phyloP scores from a whole-genome alignment of 805 yeast genomes.

The Cyberlindnera xishuangbannaensis region DNA sequence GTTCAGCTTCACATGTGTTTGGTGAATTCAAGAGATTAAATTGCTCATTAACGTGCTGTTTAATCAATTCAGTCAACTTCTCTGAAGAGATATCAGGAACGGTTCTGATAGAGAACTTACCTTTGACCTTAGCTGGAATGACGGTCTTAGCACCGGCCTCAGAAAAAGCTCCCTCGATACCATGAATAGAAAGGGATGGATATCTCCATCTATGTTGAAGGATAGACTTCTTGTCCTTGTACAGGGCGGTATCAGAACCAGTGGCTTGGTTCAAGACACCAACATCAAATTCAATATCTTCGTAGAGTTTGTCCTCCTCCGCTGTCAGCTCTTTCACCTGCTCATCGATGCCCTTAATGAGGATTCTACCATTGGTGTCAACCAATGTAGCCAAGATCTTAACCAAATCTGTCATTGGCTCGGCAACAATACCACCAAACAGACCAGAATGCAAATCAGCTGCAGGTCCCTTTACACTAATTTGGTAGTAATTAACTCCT shows the following conservation, averaged over 20 bases:
- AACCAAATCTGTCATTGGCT: conserved; percentile 92
- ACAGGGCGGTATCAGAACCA: conserved; percentile 80
- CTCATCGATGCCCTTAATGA: conserved; percentile 82
- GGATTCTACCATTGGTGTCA: conserved; percentile 73
- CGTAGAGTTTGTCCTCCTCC: conserved; percentile 72
- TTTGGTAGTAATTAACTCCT: conserved; percentile 91
- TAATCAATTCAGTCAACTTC: conserved; percentile 73
- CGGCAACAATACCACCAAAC: conserved; percentile 95
- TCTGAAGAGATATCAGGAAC: conserved; percentile 88
- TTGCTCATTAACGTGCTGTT: conserved; percentile 58
- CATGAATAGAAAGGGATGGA: conserved; percentile 94
- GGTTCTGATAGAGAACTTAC: conserved; percentile 95
- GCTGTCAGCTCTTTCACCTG: conserved; percentile 93
- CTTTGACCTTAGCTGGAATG: conserved; percentile 88
- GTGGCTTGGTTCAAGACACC: conserved; percentile 83
- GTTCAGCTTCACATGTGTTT: conserved; percentile 64
- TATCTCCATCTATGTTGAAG: conserved; percentile 98
- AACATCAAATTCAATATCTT: conserved; percentile 77
- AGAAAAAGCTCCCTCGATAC: conserved; percentile 95
- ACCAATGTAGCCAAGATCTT: conserved; percentile 75
- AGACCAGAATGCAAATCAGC: conserved; percentile 98
- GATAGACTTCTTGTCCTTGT: conserved; percentile 73
- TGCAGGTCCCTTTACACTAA: conserved; percentile 80
- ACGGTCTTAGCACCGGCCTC: conserved; percentile 97
- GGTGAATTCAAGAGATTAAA: conserved; percentile 71